Evolutionary conservation across 2,329 filamentous ascomycete genomes (phyloP).

Genomic region (Sodiomyces alkalinus): DNA sequence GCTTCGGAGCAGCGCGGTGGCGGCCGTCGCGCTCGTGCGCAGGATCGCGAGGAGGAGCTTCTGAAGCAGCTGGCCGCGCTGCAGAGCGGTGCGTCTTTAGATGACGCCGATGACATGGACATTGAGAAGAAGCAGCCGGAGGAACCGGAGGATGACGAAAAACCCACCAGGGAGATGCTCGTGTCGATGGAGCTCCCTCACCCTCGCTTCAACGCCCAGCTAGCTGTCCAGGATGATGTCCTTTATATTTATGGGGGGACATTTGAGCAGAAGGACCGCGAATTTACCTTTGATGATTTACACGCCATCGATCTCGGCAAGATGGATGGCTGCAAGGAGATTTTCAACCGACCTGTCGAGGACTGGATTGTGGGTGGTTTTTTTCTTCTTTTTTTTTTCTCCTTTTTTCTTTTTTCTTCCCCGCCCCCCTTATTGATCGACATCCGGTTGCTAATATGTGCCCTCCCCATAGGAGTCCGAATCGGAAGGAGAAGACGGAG

Average conservation of each 20-base stretch:
- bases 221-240: constrained; percentile 82
- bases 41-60: constrained; percentile 84
- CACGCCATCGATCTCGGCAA: constrained; percentile 90
- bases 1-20: constrained; percentile 38
- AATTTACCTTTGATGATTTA: constrained; percentile 92
- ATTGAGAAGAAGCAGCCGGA: constrained; percentile 32
- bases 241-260: constrained; percentile 93
- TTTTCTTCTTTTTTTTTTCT: not conserved
- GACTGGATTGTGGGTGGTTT: constrained; percentile 66
- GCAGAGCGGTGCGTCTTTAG: constrained; percentile 55
- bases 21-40: constrained; percentile 55
- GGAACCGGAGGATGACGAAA: constrained; percentile 38
- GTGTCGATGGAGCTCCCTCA: constrained; percentile 76
- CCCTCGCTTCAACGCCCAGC: constrained; percentile 75
- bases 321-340: constrained; percentile 81
- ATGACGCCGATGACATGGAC: constrained; percentile 32
- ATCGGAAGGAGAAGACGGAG: constrained; percentile 43
- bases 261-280: constrained; percentile 84
- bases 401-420: constrained; percentile 23
- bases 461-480: constrained; percentile 44
- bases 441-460: constrained; percentile 8
- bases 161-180: constrained; percentile 44
- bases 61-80: constrained; percentile 74
- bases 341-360: constrained; percentile 69
- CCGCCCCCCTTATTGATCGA: too few species aligned